Evolutionary conservation across 2,329 filamentous ascomycete species (phyloP).

Genomic region (Macrophomina phaseolina): DNA sequence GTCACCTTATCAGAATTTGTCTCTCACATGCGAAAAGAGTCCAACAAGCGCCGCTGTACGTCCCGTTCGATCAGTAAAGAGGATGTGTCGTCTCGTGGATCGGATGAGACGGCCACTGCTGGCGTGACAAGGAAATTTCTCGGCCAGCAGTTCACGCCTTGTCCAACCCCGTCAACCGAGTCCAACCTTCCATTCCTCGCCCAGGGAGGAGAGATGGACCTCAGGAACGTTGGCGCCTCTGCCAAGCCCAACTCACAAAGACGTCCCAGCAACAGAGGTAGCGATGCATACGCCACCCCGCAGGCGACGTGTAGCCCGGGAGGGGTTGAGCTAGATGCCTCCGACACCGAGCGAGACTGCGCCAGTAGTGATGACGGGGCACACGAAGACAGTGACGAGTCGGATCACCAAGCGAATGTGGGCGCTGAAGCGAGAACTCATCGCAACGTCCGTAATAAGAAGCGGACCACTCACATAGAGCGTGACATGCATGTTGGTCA

Average conservation of each 20-base stretch:
- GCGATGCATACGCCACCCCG: neutral
- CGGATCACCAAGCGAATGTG: neutral
- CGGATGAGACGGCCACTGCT: slow-evolving; percentile 23
- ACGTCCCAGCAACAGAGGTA: neutral
- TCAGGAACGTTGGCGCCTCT: slow-evolving; percentile 22
- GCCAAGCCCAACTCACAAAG: too few relatives aligned
- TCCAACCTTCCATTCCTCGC: neutral
- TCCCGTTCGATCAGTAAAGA: slow-evolving; percentile 38
- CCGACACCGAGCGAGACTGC: slow-evolving; percentile 1
- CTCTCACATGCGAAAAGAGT: slow-evolving; percentile 32
- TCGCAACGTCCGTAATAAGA: neutral
- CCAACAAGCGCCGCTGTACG: slow-evolving; percentile 58
- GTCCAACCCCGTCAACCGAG: neutral
- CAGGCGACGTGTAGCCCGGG: neutral
- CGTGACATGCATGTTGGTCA: neutral
- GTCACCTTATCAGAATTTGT: neutral
- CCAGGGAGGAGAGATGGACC: slow-evolving; percentile 30
- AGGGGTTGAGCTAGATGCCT: neutral
- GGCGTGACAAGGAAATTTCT: slow-evolving; percentile 31
- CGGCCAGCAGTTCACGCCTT: neutral
- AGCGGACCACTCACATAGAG: neutral
- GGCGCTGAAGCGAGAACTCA: neutral
- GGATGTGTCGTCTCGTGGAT: slow-evolving; percentile 34
- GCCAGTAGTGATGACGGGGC: neutral
- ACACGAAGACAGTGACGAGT: neutral